phyloP scores from a whole-genome alignment of 257 asterid species.

The Dorcoceras hygrometricum region DNA sequence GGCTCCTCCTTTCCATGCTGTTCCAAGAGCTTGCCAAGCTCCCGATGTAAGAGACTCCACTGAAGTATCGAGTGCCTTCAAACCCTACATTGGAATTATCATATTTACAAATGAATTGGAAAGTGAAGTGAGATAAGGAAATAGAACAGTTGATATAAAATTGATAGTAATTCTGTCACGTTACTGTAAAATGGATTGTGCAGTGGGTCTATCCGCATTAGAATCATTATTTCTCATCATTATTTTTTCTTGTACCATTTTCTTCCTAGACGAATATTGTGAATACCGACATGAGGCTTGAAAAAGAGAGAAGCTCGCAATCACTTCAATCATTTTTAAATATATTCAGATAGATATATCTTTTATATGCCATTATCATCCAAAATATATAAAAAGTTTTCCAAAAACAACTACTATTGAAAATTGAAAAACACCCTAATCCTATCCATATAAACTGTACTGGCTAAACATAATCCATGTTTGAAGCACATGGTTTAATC shows the following conservation, averaged over 20 bases:
- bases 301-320: background rate
- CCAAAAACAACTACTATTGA: background rate
- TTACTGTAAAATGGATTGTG: background rate
- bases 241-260: background rate
- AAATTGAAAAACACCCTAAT: no score
- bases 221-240: background rate
- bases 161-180: background rate
- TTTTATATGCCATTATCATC: background rate
- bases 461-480: background rate
- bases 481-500: background rate
- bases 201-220: background rate
- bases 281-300: no score
- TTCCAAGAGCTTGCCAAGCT: slow-evolving; percentile 98
- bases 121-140: background rate
- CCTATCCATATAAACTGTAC: background rate
- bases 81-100: slow-evolving; percentile 57
- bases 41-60: slow-evolving; percentile 90
- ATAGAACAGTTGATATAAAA: background rate
- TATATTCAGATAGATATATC: background rate
- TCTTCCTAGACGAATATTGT: background rate
- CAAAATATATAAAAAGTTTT: background rate
- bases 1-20: slow-evolving; percentile 88
- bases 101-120: slow-evolving; percentile 8
- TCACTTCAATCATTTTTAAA: background rate
- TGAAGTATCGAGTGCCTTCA: slow-evolving; percentile 73